phyloP scores from a whole-genome alignment of 805 yeast genomes.

The Pichia heedii region DNA sequence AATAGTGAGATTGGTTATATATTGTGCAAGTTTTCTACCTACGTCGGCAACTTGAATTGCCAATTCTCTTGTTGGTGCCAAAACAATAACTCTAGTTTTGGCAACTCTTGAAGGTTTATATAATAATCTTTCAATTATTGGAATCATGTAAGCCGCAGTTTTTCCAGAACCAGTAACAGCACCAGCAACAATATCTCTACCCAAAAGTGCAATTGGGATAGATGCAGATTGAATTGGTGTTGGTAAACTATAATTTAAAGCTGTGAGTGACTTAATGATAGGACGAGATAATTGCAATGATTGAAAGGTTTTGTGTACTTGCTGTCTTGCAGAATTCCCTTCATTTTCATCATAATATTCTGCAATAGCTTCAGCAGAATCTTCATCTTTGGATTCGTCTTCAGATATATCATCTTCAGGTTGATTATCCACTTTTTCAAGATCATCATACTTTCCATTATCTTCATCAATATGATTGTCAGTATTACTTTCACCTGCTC shows the following conservation, averaged over 20 bases:
- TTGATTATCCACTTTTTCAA: slow-evolving; percentile 16
- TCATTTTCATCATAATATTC: slow-evolving; percentile 62
- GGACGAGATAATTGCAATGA: slow-evolving; percentile 83
- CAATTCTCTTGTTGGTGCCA: slow-evolving; percentile 96
- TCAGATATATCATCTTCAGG: slow-evolving; percentile 15
- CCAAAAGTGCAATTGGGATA: slow-evolving; percentile 86
- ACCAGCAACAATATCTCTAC: slow-evolving; percentile 97
- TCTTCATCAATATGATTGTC: slow-evolving; percentile 26
- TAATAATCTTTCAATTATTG: slow-evolving; percentile 83
- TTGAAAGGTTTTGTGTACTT: slow-evolving; percentile 58
- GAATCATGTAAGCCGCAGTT: slow-evolving; percentile 97
- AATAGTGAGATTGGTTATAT: slow-evolving; percentile 65
- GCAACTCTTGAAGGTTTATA: slow-evolving; percentile 83
- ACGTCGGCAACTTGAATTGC: slow-evolving; percentile 96
- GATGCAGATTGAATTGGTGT: slow-evolving; percentile 92
- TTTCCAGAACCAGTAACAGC: slow-evolving; percentile 99
- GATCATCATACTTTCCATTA: slow-evolving; percentile 25
- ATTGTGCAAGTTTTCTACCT: slow-evolving; percentile 75
- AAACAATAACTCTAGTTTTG: slow-evolving; percentile 80
- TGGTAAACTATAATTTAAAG: slow-evolving; percentile 78
- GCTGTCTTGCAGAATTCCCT: slow-evolving; percentile 32
- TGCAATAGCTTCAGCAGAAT: slow-evolving; percentile 76
- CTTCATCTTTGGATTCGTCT: slow-evolving; percentile 48
- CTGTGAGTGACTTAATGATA: slow-evolving; percentile 69
- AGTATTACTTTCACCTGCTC: slow-evolving; percentile 15